These are phyloP conservation scores for Rhizopus microsporus DNA, from an alignment of 371 early-diverging fungal genomes.

Conservation along the genomic window DNA sequence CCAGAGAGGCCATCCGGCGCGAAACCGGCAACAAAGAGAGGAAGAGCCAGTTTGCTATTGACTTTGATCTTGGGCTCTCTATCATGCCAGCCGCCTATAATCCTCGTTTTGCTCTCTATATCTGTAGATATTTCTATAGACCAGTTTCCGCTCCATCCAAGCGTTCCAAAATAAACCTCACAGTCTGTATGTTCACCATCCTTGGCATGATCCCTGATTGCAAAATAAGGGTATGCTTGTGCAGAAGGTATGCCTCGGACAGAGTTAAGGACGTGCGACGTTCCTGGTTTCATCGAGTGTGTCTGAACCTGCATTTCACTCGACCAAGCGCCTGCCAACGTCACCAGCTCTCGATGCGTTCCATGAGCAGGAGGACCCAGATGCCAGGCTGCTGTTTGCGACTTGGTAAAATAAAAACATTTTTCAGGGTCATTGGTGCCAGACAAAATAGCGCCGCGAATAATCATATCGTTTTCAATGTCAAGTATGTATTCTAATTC, in stretches of 20 bases:
- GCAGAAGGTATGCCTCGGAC: conserved; percentile 39
- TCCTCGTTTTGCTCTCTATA: conserved; percentile 22
- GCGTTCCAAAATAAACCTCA: conserved; percentile 40
- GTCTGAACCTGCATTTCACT: conserved; percentile 35
- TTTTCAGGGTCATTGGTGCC: background rate
- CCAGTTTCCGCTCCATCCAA: conserved; percentile 51
- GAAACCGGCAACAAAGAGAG: conserved; percentile 35
- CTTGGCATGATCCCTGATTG: conserved; percentile 25
- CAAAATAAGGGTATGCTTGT: conserved; percentile 46
- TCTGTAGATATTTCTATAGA: conserved; percentile 28
- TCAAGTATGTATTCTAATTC: conserved; percentile 33
- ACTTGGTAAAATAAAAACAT: conserved; percentile 13
- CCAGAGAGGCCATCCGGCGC: conserved; percentile 34
- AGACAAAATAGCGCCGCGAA: conserved; percentile 15
- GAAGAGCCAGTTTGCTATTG: conserved; percentile 12
- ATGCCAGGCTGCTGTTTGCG: conserved; percentile 42
- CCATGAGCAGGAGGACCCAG: conserved; percentile 21
- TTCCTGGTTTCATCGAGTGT: conserved; percentile 26
- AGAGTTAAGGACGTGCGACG: conserved; percentile 27
- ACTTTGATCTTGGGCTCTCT: conserved; percentile 27
- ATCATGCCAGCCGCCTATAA: conserved; percentile 41
- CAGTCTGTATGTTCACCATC: conserved; percentile 19
- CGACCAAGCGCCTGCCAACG: conserved; percentile 44
- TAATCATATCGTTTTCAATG: conserved; percentile 31
- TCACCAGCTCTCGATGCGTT: conserved; percentile 27